Base-by-base conservation (phyloP, 2,329 filamentous ascomycete species). In the Endocalyx cinctus region DNA sequence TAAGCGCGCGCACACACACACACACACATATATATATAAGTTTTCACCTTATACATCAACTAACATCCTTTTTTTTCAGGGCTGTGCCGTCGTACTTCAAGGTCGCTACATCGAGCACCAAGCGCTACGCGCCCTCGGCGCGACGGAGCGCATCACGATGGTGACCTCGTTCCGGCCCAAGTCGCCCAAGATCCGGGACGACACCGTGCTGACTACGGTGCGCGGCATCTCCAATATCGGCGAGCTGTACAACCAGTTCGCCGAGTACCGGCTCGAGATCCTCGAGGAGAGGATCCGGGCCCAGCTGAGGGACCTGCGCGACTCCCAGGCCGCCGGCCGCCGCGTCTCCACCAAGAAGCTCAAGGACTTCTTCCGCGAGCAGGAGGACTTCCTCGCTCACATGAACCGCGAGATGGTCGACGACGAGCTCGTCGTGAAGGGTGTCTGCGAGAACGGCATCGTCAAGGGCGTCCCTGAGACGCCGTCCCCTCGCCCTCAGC, bases 101-200 rank as follows among this genome's bases (percentile, higher is more conserved):
- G 80, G 79, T 12, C 67, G 79, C 15, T 82, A 83, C 57, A 79
- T 84, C 39, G 70, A 76, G 42, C 79, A 84, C 51, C 69, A 75
- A 38, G 80, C 79, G 2, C 64, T 81, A 13, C 70, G 69, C 10
- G 73, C 77, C 8, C 57, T 76, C 2, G 75, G 76, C 13, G 65
- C 66, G 5, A 67, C 68, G 16, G 79, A 83, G 54, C 71, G 79
- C 20, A 81, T 84, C 55, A 75, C 67, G 27, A 77, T 79, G 60
- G 77, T 84, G 31, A 84, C 79, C 0, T 77, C 74, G 4, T 82
- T 82, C 60, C 69, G 80, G 8, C 77, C 79, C 2, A 70, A 67
- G 32, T 69, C 64, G 15, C 62, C 77, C 2, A 60, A 59, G 14
- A 48, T 74, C 26, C 67, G 64, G 12, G 80, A 84, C 46, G 77